A percentile compares a stretch with the other conserved stretches of the same genome.
These are phyloP conservation scores for Alternaria gaisen DNA, from an alignment of 2,329 filamentous ascomycete species.

Conservation along the genomic window DNA sequence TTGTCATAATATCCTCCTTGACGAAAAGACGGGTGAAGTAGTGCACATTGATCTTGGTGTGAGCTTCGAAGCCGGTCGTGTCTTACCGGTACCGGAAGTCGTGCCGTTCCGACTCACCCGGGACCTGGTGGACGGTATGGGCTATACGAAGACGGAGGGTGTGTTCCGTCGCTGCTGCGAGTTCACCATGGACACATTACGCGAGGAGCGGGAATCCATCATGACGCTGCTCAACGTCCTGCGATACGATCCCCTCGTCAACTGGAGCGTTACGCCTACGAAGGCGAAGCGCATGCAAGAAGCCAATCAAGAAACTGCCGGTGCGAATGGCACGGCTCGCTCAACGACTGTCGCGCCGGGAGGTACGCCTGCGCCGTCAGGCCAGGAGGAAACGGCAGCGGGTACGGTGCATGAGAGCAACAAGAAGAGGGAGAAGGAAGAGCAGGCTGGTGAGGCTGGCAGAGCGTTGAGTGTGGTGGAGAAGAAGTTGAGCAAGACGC, in stretches of 20 bases:
- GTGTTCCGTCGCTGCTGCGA: conserved; percentile 98
- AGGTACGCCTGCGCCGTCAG: conserved; percentile 42
- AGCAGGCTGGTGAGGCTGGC: conserved; percentile 82
- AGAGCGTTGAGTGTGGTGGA: conserved; percentile 90
- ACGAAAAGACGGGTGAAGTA: conserved; percentile 87
- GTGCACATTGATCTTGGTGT: conserved; percentile 98
- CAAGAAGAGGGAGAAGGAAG: conserved; percentile 57
- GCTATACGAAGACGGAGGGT: conserved; percentile 91
- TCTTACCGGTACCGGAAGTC: conserved; percentile 93
- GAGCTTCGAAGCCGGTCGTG: conserved; percentile 93
- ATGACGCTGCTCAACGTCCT: conserved; percentile 98
- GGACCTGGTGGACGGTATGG: conserved; percentile 97
- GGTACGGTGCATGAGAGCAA: conserved; percentile 38
- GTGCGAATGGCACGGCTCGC: conserved; percentile 43
- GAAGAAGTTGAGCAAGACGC: conserved; percentile 92
- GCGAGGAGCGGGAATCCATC: conserved; percentile 95
- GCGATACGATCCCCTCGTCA: conserved; percentile 96
- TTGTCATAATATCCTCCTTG: conserved; percentile 95
- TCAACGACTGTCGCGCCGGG: conserved; percentile 42
- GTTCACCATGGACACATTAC: conserved; percentile 91
- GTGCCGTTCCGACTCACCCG: conserved; percentile 95
- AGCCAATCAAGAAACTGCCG: conserved; percentile 61
- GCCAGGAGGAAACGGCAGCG: conserved; percentile 32
- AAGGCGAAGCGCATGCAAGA: conserved; percentile 74
- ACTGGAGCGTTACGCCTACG: conserved; percentile 84